Evolutionary conservation across 805 yeast genomes (phyloP).

Genomic region (Candida gorgasii): DNA sequence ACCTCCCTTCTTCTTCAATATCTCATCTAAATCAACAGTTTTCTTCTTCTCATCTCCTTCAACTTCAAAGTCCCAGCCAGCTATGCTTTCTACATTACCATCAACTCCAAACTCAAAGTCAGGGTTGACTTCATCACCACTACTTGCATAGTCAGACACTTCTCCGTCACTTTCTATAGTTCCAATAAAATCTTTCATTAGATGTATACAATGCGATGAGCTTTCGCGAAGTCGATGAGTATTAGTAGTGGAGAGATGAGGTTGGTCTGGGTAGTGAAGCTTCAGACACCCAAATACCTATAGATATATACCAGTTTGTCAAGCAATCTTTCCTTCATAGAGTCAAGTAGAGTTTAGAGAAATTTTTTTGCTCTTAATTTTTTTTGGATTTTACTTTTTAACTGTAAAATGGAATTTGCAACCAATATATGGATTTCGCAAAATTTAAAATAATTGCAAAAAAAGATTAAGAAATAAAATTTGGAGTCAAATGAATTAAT

Average conservation of each 20-base stretch:
- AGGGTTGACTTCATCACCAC: slow-evolving; percentile 65
- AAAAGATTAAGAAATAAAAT: too few species aligned
- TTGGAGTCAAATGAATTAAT: too few species aligned
- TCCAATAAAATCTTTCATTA: slow-evolving; percentile 37
- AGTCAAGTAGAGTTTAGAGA: too few species aligned
- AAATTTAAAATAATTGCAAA: too few species aligned
- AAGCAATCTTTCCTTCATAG: too few species aligned
- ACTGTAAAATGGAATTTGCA: too few species aligned
- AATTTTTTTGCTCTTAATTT: too few species aligned
- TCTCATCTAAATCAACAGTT: slow-evolving; percentile 81
- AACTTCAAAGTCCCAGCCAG: slow-evolving; percentile 82
- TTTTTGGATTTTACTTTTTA: too few species aligned
- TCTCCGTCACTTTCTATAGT: slow-evolving; percentile 70
- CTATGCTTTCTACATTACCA: slow-evolving; percentile 48
- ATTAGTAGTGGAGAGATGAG: neutral
- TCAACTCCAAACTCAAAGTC: slow-evolving; percentile 71
- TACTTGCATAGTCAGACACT: slow-evolving; percentile 23
- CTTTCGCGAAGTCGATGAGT: neutral
- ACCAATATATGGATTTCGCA: too few species aligned
- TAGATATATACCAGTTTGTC: too few species aligned
- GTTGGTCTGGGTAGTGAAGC: neutral
- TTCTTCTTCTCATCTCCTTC: slow-evolving; percentile 32
- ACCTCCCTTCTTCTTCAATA: slow-evolving; percentile 84
- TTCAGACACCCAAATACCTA: too few species aligned
- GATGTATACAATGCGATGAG: slow-evolving; percentile 2